Conservation (phyloP, 441 rosid species). For the Aquilaria agallochum region DNA sequence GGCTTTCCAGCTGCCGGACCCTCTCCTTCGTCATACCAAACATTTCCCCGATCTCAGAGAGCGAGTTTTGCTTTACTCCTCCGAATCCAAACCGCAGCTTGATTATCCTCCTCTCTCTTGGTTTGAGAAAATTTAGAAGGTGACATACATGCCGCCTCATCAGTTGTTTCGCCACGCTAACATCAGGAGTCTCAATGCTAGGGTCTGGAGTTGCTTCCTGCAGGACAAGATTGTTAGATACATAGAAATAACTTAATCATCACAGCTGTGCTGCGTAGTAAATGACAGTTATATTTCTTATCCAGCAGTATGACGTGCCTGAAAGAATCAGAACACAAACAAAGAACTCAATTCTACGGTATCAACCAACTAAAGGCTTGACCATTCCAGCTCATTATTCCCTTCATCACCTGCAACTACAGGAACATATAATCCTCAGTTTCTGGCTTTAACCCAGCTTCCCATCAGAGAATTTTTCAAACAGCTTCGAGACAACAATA, state of each 20-base stretch:
- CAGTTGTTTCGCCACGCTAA: constrained; percentile 51
- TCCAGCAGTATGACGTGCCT: no score
- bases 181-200: constrained; percentile 52
- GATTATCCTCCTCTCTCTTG: constrained; percentile 71
- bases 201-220: constrained; percentile 83
- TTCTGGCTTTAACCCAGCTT: no score
- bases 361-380: no score
- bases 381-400: no score
- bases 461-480: no score
- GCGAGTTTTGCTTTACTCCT: constrained; percentile 54
- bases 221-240: not conserved
- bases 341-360: not conserved
- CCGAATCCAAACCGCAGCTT: constrained; percentile 74
- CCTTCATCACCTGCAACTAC: no score
- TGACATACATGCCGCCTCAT: constrained; percentile 68
- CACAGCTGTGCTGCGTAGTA: no score
- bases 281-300: no score
- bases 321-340: not conserved
- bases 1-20: constrained; percentile 74
- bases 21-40: constrained; percentile 74
- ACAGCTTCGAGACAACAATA: no score
- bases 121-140: constrained; percentile 52
- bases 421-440: no score
- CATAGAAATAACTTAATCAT: not conserved
- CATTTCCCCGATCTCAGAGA: constrained; percentile 61